Base-by-base conservation (phyloP, 2,329 filamentous ascomycete genomes). In the Tolypocladium cylindrosporum region DNA sequence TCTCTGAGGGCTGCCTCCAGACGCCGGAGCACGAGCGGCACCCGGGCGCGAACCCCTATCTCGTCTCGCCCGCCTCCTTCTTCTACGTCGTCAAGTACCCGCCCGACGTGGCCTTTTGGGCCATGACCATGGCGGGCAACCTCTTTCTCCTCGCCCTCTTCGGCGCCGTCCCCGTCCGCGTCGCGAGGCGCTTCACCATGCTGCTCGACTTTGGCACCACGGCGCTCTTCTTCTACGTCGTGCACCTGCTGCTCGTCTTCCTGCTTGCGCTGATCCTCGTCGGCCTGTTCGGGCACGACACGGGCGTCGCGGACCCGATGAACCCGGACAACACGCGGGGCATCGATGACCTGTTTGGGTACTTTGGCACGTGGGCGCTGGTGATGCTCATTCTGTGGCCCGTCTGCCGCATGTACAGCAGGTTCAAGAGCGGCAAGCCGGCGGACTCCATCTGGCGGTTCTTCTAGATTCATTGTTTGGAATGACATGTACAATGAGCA, bases 11-110 rank as follows among this genome's bases (percentile, higher is more conserved):
- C 7, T 79, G 76, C 27, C 67, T 78, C 0, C 69, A 69, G 3
- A 75, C 73, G 3, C 71, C 73, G 0, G 74, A 73, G 27, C 72
- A 77, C 24, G 55, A 59, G 10, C 58, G 57, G 13, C 64, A 66
- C 21, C 68, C 71, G 0, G 57, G 61, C 4, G 57, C 54, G 14
- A 78, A 79, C 60, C 75, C 70, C 2, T 78, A 77, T 52, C 70
- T 79, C 19, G 68, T 63, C 5, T 77, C 75, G 0, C 63, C 65
- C 1, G 63, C 66, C 34, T 72, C 76, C 7, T 79, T 79, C 67
- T 76, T 79, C 64, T 79, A 77, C 67, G 62, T 77, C 50, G 65
- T 72, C 61, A 78, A 78, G 63, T 78, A 78, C 54, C 76, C 77
- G 0, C 77, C 77, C 5, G 77, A 79, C 60, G 68, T 78, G 4